These are phyloP conservation scores for Scleromitrula shiraiana DNA, from an alignment of 2,329 filamentous ascomycete species.

Conservation along the genomic window DNA sequence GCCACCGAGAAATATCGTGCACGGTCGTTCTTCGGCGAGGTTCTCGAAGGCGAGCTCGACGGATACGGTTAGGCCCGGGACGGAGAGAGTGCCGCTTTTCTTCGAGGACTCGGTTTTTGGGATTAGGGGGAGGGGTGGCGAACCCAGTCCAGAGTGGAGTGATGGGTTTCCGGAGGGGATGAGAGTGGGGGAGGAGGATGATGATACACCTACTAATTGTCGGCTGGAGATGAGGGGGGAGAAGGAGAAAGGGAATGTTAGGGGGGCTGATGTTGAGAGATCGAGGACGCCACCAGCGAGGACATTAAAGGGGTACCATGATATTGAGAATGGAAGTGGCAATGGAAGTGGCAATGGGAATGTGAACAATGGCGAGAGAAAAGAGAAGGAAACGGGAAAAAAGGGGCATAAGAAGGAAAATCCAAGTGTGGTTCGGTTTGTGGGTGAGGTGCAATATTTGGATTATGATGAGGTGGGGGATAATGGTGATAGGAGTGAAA, in stretches of 20 bases:
- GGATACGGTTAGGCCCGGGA: constrained; percentile 15
- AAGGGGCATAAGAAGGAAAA: constrained; percentile 7
- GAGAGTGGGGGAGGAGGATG: no score
- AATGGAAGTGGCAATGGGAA: constrained; percentile 18
- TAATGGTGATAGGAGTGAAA: not conserved
- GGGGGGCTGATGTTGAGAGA: no score
- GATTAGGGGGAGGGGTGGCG: not conserved
- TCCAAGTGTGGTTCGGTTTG: not conserved
- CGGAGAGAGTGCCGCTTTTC: constrained; percentile 22
- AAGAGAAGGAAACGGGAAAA: not conserved
- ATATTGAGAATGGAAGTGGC: constrained; percentile 17
- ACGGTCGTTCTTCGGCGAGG: constrained; percentile 8
- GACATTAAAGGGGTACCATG: no score
- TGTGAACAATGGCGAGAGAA: no score
- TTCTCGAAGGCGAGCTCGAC: constrained; percentile 15
- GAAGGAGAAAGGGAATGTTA: no score
- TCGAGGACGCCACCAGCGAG: no score
- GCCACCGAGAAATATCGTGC: constrained; percentile 13
- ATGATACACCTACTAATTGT: no score
- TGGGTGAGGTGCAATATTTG: no score
- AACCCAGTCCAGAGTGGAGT: no score
- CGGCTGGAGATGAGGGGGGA: no score
- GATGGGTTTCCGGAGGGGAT: no score
- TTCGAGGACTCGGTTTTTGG: constrained; percentile 21
- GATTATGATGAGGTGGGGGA: not conserved